Base-by-base conservation (phyloP, 805 yeast genomes). In the Wickerhamomyces rabaulensis region DNA sequence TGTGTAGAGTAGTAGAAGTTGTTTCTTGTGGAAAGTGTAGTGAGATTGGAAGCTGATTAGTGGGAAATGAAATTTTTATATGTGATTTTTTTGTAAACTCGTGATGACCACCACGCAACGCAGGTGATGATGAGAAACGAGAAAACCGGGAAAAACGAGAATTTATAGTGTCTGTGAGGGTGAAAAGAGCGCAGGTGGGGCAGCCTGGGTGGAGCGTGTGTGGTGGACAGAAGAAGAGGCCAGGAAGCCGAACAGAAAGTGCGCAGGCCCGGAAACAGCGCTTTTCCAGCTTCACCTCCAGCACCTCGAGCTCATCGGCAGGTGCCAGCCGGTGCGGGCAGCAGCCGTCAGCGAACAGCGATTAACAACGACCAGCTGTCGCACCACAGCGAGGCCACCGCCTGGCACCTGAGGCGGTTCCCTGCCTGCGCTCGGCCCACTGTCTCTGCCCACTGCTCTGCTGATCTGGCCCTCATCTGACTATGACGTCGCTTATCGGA, bases 61-160 rank as follows among this genome's bases (percentile, higher is more conserved):
- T 16, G 35, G 35, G 26, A 16, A 15, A 12, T 17, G 13, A 13
- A 16, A 13, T 25, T 25, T 40, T 40, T 40, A 40, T 43, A 39
- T 36, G 25, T 17, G 33, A 16, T 33, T 33, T 33, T 33, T 33
- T 33, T 33, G 19, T 38, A 29, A 20, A 23, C 29, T 22, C 27
- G 35, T 17, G 44, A 40, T 39, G 39, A 31, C 29, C 45, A 46
- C 45, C 48, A 46, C 48, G 48, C 48, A 46, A 46, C 48, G 48
- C 29, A 33, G 36, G 36, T 33, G 36, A 33, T 33, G 36, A 33
- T n/a, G 20, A 33, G 36, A 33, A 27, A 27, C 10, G 31, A 27
- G n/a, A 27, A 27, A 27, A 13, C n/a, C 3, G 36, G 36, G 20
- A 16, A 33, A 33, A n/a, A 33, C 19, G 36, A 33, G 36, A 33